Conservation (phyloP, 2,329 filamentous ascomycete genomes). For the Fusarium euwallaceae region DNA sequence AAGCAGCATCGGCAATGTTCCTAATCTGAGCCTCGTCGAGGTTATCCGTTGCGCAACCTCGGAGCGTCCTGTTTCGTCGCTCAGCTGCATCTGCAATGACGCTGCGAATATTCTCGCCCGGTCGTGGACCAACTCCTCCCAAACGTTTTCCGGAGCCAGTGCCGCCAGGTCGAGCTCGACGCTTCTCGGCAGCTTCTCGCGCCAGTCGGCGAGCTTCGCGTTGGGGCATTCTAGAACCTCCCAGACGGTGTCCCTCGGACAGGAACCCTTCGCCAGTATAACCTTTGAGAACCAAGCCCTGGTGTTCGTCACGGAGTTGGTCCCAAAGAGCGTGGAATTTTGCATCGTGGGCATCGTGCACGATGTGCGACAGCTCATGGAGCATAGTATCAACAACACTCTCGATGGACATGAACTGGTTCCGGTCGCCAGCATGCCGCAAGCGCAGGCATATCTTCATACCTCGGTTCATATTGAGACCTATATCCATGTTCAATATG, state of each 20-base stretch:
- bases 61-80: constrained; percentile 73
- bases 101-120: constrained; percentile 76
- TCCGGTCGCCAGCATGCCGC: constrained; percentile 79
- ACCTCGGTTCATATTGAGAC: constrained; percentile 82
- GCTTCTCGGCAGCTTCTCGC: constrained; percentile 79
- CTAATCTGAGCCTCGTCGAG: constrained; percentile 75
- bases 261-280: constrained; percentile 94
- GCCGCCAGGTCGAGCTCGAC: constrained; percentile 68
- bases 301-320: constrained; percentile 87
- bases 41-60: constrained; percentile 82
- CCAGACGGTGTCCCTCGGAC: constrained; percentile 79
- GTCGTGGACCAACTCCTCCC: constrained; percentile 69
- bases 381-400: constrained; percentile 90
- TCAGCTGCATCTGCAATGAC: constrained; percentile 80
- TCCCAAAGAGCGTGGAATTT: constrained; percentile 91
- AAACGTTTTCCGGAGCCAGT: constrained; percentile 80
- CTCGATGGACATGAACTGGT: constrained; percentile 84
- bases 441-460: constrained; percentile 86
- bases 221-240: constrained; percentile 73
- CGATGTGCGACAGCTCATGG: constrained; percentile 92
- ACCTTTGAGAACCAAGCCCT: constrained; percentile 81
- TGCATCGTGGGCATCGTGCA: constrained; percentile 84
- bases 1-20: constrained; percentile 73
- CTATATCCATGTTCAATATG: constrained; percentile 52
- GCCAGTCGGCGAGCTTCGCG: constrained; percentile 82